Conservation (phyloP, 2,329 filamentous ascomycete genomes). For the Taxawa tesnikishii region DNA sequence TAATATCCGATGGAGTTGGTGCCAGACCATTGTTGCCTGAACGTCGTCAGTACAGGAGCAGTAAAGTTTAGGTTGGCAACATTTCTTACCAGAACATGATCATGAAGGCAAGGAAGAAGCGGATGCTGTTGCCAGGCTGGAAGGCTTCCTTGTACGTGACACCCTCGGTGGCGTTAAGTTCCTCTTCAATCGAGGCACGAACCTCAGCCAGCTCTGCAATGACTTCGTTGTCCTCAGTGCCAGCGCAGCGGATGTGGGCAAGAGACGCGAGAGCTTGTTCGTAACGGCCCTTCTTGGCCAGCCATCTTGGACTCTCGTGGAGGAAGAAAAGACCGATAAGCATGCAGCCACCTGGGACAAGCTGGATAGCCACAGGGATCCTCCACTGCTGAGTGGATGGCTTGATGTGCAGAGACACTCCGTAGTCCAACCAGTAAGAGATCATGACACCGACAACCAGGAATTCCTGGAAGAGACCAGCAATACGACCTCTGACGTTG, state of each 20-base stretch:
- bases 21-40: slow-evolving; percentile 3
- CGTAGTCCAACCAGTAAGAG: slow-evolving; percentile 27
- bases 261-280: slow-evolving; percentile 47
- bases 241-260: slow-evolving; percentile 39
- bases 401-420: slow-evolving; percentile 6
- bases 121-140: slow-evolving; percentile 37
- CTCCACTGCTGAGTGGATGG: slow-evolving; percentile 18
- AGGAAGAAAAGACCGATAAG: slow-evolving; percentile 35
- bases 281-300: slow-evolving; percentile 52
- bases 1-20: slow-evolving; percentile 33
- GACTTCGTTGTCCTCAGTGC: slow-evolving; percentile 10
- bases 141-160: slow-evolving; percentile 29
- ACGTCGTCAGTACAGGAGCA: neutral
- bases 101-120: slow-evolving; percentile 50
- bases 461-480: slow-evolving; percentile 47
- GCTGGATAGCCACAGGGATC: slow-evolving; percentile 51
- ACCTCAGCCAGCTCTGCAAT: slow-evolving; percentile 26
- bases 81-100: slow-evolving; percentile 56
- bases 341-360: slow-evolving; percentile 46
- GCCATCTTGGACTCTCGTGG: slow-evolving; percentile 49
- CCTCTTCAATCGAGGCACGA: slow-evolving; percentile 27
- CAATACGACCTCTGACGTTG: slow-evolving; percentile 45
- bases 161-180: slow-evolving; percentile 26
- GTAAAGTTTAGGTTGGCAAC: slow-evolving; percentile 45
- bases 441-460: slow-evolving; percentile 38